A percentile compares a stretch with the other conserved stretches of the same genome.
Conservation (phyloP, 768 basidiomycete genomes). For the Tulasnella sp. region DNA sequence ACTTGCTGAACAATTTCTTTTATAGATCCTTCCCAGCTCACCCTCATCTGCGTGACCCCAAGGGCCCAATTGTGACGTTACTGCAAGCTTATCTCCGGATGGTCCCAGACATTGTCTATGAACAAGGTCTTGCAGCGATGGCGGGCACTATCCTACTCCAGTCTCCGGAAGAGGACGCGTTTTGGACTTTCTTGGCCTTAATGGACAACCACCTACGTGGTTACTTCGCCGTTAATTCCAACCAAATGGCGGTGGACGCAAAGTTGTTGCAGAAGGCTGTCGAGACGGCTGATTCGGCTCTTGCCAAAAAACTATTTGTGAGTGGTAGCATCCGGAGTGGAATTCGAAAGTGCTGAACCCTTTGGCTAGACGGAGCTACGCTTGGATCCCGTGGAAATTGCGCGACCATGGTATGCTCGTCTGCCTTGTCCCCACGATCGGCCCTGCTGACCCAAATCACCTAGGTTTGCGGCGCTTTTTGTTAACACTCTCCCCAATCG, state of each 20-base stretch:
- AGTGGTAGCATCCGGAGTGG: constrained; percentile 13
- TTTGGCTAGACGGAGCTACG: constrained; percentile 45
- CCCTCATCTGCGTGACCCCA: constrained; percentile 53
- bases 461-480: constrained; percentile 71
- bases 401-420: constrained; percentile 56
- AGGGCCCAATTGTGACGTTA: constrained; percentile 52
- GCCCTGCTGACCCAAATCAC: neutral
- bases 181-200: constrained; percentile 83
- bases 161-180: constrained; percentile 82
- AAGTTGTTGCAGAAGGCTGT: constrained; percentile 64
- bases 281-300: constrained; percentile 54
- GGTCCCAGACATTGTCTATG: constrained; percentile 78
- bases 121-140: constrained; percentile 63
- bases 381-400: constrained; percentile 54
- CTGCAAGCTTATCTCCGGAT: constrained; percentile 72
- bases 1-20: neutral
- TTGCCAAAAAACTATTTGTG: constrained; percentile 65
- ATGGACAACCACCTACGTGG: constrained; percentile 81
- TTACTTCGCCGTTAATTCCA: constrained; percentile 59
- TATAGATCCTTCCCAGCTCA: constrained; percentile 50
- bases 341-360: neutral
- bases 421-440: neutral
- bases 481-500: constrained; percentile 61
- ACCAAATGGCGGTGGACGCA: constrained; percentile 73
- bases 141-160: constrained; percentile 68